These are phyloP conservation scores for Apiotrichum veenhuisii DNA, from an alignment of 1,284 basidiomycete genomes.

Conservation along the genomic window DNA sequence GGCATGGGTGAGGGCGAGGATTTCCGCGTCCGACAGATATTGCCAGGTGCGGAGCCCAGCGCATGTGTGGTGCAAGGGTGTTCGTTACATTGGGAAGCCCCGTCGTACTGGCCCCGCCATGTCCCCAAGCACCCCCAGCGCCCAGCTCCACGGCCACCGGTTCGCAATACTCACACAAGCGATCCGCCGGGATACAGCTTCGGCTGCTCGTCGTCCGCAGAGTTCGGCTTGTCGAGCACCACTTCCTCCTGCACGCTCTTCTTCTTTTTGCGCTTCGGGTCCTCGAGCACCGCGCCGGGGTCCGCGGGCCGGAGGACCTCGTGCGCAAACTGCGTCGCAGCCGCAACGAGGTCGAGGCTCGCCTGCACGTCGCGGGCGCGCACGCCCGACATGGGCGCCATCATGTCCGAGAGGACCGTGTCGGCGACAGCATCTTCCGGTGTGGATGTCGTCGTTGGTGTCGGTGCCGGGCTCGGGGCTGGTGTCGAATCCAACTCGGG, in stretches of 20 bases:
- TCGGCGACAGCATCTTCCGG: slow-evolving; percentile 42
- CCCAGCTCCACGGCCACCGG: too few relatives aligned
- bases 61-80: too few relatives aligned
- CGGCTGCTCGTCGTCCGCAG: background rate
- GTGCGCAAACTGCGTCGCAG: slow-evolving; percentile 44
- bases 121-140: too few relatives aligned
- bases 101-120: too few relatives aligned
- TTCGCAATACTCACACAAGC: slow-evolving; percentile 48
- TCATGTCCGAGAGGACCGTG: slow-evolving; percentile 51
- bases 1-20: too few relatives aligned
- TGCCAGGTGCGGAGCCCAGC: too few relatives aligned
- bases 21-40: too few relatives aligned
- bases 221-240: background rate
- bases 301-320: slow-evolving; percentile 23
- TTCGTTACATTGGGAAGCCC: too few relatives aligned
- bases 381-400: slow-evolving; percentile 50
- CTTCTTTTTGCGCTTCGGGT: background rate
- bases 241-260: background rate
- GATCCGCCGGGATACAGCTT: slow-evolving; percentile 33
- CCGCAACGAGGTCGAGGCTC: slow-evolving; percentile 43
- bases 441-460: too few relatives aligned
- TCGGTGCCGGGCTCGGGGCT: too few relatives aligned
- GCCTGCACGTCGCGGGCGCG: slow-evolving; percentile 41
- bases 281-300: background rate
- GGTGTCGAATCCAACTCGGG: too few relatives aligned